Evolutionary conservation across 805 yeast genomes (phyloP), one percentile per base, ranked within the genome.

Genomic region (Ogataea chonburiensis): DNA sequence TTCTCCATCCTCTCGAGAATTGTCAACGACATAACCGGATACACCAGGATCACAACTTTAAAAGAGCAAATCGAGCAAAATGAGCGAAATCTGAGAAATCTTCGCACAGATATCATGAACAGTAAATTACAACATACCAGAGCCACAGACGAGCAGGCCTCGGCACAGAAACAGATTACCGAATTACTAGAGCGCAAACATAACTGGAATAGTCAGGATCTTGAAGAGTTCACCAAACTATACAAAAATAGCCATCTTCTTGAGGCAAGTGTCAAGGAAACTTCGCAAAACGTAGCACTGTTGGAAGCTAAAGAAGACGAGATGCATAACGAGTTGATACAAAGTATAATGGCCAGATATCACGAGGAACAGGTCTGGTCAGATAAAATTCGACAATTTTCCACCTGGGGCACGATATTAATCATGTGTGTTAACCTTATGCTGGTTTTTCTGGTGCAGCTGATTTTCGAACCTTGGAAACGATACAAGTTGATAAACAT

Each of bases 301-400:
- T 67, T 77, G 1, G 97, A 89, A 48, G 56, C 53, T 2, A 56
- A 61, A 30, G 84, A 81, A 26, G 96, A 88, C 38, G 79, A 79
- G 7, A 60, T 81, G 13, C 91, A 84, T 47, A 71, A 77, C 37
- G 75, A 71, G 38, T 63, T 88, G 30, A 80, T 87, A 12, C 79
- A 79, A 38, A 81, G 86, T 41, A 93, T 93, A 12, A 67, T 91
- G 53, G 79, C 88, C 2, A 68, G 98, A 49, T 93, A 93, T 53
- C 96, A 91, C 45, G 98, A 93, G 58, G 99, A 93, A 54, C 98
- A 93, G 60, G 78, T 93, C 6, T 93, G 98, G 98, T 86, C 96
- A 2, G 98, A 93, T 62, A 89, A 89, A 60, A 93, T 93, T 42
- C 70, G 98, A 43, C 75, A 89, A 47, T 87, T 95, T 5, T 86